Evolutionary conservation across 2,329 filamentous ascomycete genomes (phyloP).

Genomic region (Phyllachora maydis): DNA sequence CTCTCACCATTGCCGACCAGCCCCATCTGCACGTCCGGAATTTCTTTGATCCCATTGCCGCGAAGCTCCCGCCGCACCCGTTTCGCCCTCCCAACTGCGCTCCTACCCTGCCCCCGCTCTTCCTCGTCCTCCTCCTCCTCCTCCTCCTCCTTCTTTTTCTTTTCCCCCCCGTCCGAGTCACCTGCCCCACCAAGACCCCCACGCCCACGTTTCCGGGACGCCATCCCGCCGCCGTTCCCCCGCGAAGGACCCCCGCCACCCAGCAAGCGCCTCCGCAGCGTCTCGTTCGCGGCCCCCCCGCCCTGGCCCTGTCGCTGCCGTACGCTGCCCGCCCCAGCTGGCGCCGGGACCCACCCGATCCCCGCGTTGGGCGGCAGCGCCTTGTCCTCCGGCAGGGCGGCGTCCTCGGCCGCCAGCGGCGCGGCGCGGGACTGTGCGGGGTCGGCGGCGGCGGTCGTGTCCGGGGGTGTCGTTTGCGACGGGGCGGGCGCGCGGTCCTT

Average conservation of each 20-base stretch:
- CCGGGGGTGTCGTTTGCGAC: constrained; percentile 2
- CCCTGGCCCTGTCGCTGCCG: constrained; percentile 6
- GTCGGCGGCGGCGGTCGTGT: background rate
- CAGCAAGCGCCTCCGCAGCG: constrained; percentile 5
- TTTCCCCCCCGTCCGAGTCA: too few relatives aligned
- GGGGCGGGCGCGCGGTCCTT: constrained; percentile 6
- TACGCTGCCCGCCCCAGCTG: too few relatives aligned
- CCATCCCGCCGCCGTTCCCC: constrained; percentile 1
- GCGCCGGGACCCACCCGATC: constrained; percentile 16
- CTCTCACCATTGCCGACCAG: too few relatives aligned
- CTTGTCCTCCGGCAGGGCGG: constrained; percentile 6
- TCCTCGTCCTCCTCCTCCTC: constrained; percentile 11
- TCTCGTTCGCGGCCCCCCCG: constrained; percentile 8
- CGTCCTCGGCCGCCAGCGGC: constrained; percentile 6
- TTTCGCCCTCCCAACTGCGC: constrained; percentile 8
- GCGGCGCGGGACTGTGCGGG: background rate
- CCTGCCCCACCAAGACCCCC: too few relatives aligned
- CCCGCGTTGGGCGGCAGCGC: constrained; percentile 14
- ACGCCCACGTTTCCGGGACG: constrained; percentile 2
- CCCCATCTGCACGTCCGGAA: too few relatives aligned
- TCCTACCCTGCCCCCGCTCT: constrained; percentile 10
- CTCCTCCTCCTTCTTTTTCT: too few relatives aligned
- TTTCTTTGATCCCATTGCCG: too few relatives aligned
- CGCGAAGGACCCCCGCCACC: constrained; percentile 13
- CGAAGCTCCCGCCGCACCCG: too few relatives aligned